Conservation (phyloP, 495 filamentous ascomycete genomes). For the Talaromyces adpressus region DNA sequence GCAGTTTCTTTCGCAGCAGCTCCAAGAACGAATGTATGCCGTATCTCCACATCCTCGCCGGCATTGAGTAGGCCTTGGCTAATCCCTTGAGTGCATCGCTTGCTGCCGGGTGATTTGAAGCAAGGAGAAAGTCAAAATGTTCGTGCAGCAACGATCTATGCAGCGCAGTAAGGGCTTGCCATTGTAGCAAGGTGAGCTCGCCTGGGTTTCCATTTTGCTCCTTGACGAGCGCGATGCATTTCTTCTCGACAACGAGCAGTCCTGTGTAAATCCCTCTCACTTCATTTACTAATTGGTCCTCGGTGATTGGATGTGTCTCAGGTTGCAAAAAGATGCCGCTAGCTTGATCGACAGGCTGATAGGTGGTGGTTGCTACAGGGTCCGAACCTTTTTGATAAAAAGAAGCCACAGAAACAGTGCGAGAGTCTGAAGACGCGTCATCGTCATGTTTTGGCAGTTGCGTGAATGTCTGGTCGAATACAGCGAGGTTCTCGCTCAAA, state of each 20-base stretch:
- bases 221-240: constrained; percentile 68
- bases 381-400: background rate
- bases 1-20: constrained; percentile 60
- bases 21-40: constrained; percentile 77
- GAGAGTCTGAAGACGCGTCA: background rate
- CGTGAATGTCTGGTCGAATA: background rate
- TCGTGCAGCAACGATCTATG: constrained; percentile 70
- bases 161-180: constrained; percentile 65
- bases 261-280: constrained; percentile 72
- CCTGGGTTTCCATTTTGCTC: constrained; percentile 38
- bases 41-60: constrained; percentile 78
- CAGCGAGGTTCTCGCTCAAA: too few species aligned
- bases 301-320: constrained; percentile 62
- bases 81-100: constrained; percentile 49
- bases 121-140: constrained; percentile 77
- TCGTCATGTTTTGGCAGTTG: background rate
- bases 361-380: background rate
- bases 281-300: constrained; percentile 50
- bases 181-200: constrained; percentile 54
- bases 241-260: constrained; percentile 71
- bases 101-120: constrained; percentile 67
- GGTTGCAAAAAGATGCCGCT: constrained; percentile 20
- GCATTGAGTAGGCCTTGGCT: constrained; percentile 70
- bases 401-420: background rate
- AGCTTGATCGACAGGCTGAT: background rate